Conservation (phyloP, 2,329 filamentous ascomycete species). For the Shiraia sp. region DNA sequence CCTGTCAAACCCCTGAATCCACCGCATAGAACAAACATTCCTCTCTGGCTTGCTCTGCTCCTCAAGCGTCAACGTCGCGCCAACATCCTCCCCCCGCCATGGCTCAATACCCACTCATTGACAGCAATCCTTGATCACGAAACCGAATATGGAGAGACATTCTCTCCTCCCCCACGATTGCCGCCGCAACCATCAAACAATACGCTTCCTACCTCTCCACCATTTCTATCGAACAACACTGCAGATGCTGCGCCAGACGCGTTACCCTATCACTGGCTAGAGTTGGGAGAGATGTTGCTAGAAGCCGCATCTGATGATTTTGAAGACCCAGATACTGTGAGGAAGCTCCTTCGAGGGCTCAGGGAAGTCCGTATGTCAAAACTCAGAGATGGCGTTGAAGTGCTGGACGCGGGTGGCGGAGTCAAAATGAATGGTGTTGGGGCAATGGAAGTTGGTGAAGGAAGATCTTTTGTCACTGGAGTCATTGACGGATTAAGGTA, state of each 20-base stretch:
- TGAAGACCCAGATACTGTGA: slow-evolving; percentile 70
- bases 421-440: slow-evolving; percentile 83
- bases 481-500: slow-evolving; percentile 82
- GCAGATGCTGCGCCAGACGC: slow-evolving; percentile 68
- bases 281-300: slow-evolving; percentile 84
- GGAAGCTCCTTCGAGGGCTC: slow-evolving; percentile 76
- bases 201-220: slow-evolving; percentile 55
- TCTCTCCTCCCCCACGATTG: slow-evolving; percentile 78
- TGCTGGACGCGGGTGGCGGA: slow-evolving; percentile 70
- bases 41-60: slow-evolving; percentile 92
- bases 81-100: slow-evolving; percentile 88
- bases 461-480: slow-evolving; percentile 77
- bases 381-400: slow-evolving; percentile 73
- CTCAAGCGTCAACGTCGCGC: slow-evolving; percentile 92
- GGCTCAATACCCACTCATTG: slow-evolving; percentile 79
- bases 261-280: slow-evolving; percentile 94
- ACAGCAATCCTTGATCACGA: slow-evolving; percentile 79
- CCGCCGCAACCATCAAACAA: slow-evolving; percentile 58
- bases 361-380: slow-evolving; percentile 89
- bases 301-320: slow-evolving; percentile 86
- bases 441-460: slow-evolving; percentile 90
- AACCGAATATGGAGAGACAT: slow-evolving; percentile 68
- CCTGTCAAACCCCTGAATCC: slow-evolving; percentile 75
- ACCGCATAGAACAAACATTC: slow-evolving; percentile 76
- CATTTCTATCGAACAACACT: slow-evolving; percentile 78